A percentile compares a stretch with the other conserved stretches of the same genome.
phyloP scores from a whole-genome alignment of 257 asterid genomes.

The Nicotiana knightiana region DNA sequence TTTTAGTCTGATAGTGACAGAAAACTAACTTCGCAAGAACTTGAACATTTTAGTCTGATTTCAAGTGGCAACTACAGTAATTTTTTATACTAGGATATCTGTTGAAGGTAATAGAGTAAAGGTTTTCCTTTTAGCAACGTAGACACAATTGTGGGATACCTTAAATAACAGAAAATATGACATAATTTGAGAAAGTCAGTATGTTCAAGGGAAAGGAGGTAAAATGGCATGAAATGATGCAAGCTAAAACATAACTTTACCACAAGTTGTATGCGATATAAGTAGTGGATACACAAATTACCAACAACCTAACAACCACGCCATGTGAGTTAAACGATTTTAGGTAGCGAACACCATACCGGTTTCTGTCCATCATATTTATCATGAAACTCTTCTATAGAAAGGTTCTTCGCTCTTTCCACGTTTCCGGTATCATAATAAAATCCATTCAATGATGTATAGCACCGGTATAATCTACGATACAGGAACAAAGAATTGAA shows the following conservation, averaged over 20 bases:
- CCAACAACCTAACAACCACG: neutral
- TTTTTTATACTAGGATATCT: neutral
- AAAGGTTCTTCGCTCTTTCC: constrained; percentile 55
- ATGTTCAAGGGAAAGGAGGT: neutral
- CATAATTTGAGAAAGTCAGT: neutral
- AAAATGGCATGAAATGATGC: neutral
- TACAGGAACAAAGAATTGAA: constrained; percentile 78
- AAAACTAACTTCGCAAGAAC: constrained; percentile 2
- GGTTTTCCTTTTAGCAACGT: neutral
- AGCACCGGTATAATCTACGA: constrained; percentile 80
- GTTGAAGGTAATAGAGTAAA: neutral
- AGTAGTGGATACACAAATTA: neutral
- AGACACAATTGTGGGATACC: neutral
- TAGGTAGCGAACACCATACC: constrained; percentile 33
- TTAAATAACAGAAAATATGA: neutral
- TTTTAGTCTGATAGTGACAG: neutral
- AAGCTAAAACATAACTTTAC: neutral
- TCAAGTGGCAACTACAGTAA: neutral
- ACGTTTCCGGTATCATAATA: constrained; percentile 79
- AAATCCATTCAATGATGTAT: constrained; percentile 77
- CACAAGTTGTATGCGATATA: neutral
- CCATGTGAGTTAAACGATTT: neutral
- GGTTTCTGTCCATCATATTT: constrained; percentile 76
- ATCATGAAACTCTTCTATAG: constrained; percentile 53
- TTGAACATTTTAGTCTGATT: neutral